Conservation (phyloP, 805 yeast species). For the Lipomyces spencermartinsiae region DNA sequence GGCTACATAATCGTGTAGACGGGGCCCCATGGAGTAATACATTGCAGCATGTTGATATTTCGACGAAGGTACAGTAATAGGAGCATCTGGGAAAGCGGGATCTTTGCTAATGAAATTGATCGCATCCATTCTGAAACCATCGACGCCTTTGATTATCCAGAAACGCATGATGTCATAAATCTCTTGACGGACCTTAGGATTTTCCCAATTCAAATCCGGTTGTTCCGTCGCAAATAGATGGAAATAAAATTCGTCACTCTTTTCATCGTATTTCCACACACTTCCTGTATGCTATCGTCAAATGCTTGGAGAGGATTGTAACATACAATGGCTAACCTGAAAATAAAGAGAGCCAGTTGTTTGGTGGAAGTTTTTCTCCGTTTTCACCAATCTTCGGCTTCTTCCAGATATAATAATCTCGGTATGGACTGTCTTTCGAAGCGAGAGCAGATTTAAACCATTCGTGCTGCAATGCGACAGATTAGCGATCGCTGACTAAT, state of each 20-base stretch:
- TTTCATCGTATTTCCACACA: conserved; percentile 65
- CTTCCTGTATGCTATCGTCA: conserved; percentile 47
- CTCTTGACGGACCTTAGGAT: conserved; percentile 49
- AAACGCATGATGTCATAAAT: conserved; percentile 54
- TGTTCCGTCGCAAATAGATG: conserved; percentile 60
- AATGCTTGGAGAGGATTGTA: neutral
- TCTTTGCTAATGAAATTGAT: conserved; percentile 61
- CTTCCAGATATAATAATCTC: conserved; percentile 69
- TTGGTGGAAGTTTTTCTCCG: conserved; percentile 63
- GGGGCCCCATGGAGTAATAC: conserved; percentile 55
- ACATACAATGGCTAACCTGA: conserved; percentile 43
- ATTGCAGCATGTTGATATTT: conserved; percentile 51
- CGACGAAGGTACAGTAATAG: conserved; percentile 52
- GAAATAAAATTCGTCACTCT: conserved; percentile 61
- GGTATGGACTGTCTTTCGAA: conserved; percentile 58
- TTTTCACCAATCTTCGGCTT: conserved; percentile 59
- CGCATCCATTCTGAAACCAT: conserved; percentile 65
- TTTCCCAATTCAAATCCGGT: conserved; percentile 72
- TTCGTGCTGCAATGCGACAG: conserved; percentile 40
- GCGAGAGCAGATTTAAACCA: conserved; percentile 65
- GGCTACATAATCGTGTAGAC: conserved; percentile 63
- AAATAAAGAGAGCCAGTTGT: conserved; percentile 62
- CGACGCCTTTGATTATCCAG: conserved; percentile 64
- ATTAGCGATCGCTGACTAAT: conserved; percentile 7
- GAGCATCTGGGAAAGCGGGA: conserved; percentile 56